These are phyloP conservation scores for Leccinum boreale DNA, from an alignment of 768 basidiomycete species.

Conservation along the genomic window DNA sequence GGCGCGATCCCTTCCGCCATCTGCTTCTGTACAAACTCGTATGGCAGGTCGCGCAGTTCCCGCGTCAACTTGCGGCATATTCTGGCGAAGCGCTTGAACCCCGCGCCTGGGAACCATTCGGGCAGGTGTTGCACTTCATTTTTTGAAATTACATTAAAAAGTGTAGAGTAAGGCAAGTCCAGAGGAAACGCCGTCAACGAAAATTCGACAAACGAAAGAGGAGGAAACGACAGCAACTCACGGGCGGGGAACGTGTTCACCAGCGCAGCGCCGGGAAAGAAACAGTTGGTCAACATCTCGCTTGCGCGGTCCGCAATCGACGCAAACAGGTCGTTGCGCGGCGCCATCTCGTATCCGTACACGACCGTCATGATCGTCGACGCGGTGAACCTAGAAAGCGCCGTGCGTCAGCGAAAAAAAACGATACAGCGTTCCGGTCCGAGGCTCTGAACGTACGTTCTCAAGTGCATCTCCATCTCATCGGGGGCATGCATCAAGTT, in stretches of 20 bases:
- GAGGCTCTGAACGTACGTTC: conserved; percentile 10
- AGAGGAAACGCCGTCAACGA: not conserved
- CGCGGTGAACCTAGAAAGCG: conserved; percentile 21
- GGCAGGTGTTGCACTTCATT: conserved; percentile 24
- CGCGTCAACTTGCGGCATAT: conserved; percentile 16
- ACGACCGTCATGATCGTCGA: conserved; percentile 32
- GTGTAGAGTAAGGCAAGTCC: not conserved
- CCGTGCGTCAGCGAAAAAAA: not conserved
- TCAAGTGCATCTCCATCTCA: conserved; percentile 24
- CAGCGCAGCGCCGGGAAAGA: conserved; percentile 30
- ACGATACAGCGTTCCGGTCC: not conserved
- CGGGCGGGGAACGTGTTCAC: conserved; percentile 32
- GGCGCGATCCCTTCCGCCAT: conserved; percentile 17
- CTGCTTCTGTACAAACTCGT: conserved; percentile 18
- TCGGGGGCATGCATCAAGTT: conserved; percentile 28
- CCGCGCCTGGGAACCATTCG: conserved; percentile 30
- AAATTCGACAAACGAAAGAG: too few relatives aligned
- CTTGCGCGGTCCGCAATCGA: conserved; percentile 30
- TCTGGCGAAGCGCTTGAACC: conserved; percentile 25
- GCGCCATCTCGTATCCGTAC: conserved; percentile 35
- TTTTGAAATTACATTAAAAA: not conserved
- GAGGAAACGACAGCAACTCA: conserved; percentile 6
- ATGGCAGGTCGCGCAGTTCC: conserved; percentile 15
- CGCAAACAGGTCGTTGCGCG: conserved; percentile 30
- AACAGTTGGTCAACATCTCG: conserved; percentile 24